Evolutionary conservation across 2,329 filamentous ascomycete genomes (phyloP), one percentile per base, ranked within the genome.

Genomic region (Alternaria viburni): DNA sequence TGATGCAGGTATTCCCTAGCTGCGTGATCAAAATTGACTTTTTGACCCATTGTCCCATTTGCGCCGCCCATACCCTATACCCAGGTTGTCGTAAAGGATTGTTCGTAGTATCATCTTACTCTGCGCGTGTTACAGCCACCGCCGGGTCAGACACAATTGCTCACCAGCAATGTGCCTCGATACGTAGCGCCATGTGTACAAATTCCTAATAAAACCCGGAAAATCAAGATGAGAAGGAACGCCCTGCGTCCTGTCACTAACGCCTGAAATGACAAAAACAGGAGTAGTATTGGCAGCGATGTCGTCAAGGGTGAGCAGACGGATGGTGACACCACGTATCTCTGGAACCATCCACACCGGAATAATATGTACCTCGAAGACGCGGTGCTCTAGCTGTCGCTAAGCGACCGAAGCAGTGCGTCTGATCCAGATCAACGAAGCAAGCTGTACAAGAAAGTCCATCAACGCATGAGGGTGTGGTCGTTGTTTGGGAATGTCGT

Each of bases 21-120:
- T 59, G 54, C 45, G 43, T 54, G 43, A 62, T 59, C 59, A 57
- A 54, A 44, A 54, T 41, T 44, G 49, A 50, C 49, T 62, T 61
- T 62, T 62, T 62, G 41, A 50, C 43, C 47, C 45, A 23, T 46
- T 41, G 55, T 50, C 54, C 59, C 32, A 26, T 56, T 11, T 58
- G 28, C 59, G 59, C 59, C 59, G 36, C 49, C 55, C 26, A 44
- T 52, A 59, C 17, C 52, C 47, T 25, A 19, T 47, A 52, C 25
- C 49, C 15, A 43, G 52, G 23, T 41, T 19, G 10, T 32, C 41
- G 43, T 47, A 44, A 47, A 41, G 23, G 54, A 62, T 59, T 54
- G 49, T 62, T 62, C 59, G 30, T 62, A 46, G 17, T 49, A 58
- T 62, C 59, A 43, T 59, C 44, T 41, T 17, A 26, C 44, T 46